Evolutionary conservation across 352 stramenopile genomes (phyloP), one percentile per base, ranked within the genome.

Genomic region (Phytophthora hybrid): DNA sequence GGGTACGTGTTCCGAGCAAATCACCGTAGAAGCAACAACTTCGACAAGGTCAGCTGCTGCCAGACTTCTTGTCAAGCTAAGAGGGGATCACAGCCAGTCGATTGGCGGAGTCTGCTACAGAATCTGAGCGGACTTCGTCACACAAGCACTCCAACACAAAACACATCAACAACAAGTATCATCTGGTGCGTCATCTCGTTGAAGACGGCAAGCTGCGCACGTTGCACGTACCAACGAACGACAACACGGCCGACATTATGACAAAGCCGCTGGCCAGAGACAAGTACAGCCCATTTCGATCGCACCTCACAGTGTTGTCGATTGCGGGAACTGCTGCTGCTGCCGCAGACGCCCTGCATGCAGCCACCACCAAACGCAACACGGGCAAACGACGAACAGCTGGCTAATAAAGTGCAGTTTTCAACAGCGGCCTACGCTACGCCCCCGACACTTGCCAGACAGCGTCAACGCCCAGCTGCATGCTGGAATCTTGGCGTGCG

Each of bases 121-220:
- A n/a, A n/a, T n/a, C n/a, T n/a, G n/a, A n/a, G n/a, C n/a, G n/a
- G n/a, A n/a, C n/a, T n/a, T n/a, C n/a, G n/a, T n/a, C n/a, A n/a
- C n/a, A n/a, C n/a, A n/a, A 65, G 9, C 56, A 71, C 11, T 23
- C 21, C 13, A 14, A 16, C 18, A 60, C 56, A 23, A 58, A 82
- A 23, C 66, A 82, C 29, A 76, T 80, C 14, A 58, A 76, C 2
- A 78, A 71, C 44, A 75, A 78, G 29, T 77, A 59, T 41, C 66
- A 83, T 53, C 26, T 73, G 4, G 29, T 73, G 16, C 49, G 58
- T 6, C 65, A 73, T 23, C 21, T 61, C 23, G 47, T 60, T 8
- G 55, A 61, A 46, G 32, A 61, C 19, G 56, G 57, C 1, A 2
- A 51, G 53, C 34, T 62, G 34, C 2, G 41, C 11, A 72, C 37